Conservation (phyloP, 208 protist genomes). For the Trypanosoma theileri region DNA sequence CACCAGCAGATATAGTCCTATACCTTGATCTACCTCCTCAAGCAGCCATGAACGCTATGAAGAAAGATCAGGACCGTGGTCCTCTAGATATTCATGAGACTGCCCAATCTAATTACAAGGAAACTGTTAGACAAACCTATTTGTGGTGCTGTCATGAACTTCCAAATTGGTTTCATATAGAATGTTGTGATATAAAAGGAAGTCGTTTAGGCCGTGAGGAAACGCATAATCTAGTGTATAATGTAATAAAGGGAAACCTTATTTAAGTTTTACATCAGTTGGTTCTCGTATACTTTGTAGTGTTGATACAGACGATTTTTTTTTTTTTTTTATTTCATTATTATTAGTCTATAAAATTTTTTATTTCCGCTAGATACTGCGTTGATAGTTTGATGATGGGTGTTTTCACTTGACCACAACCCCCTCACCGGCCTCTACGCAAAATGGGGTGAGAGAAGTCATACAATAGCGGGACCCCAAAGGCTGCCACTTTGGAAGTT, state of each 20-base stretch:
- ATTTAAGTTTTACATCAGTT: not conserved
- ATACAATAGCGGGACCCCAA: too few relatives aligned
- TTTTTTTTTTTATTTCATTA: too few relatives aligned
- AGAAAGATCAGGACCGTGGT: constrained; percentile 59
- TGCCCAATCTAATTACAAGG: constrained; percentile 73
- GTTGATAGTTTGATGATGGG: too few relatives aligned
- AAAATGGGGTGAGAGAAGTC: not conserved
- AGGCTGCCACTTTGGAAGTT: too few relatives aligned
- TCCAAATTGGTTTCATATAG: constrained; percentile 52
- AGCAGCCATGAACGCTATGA: constrained; percentile 70
- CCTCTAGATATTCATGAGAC: constrained; percentile 92
- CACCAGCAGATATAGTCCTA: constrained; percentile 60
- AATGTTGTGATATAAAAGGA: constrained; percentile 44
- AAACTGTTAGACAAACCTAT: constrained; percentile 71
- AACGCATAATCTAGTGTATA: constrained; percentile 45
- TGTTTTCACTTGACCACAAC: not conserved
- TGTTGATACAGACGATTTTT: too few relatives aligned
- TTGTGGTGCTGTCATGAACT: constrained; percentile 81
- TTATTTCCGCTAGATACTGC: too few relatives aligned
- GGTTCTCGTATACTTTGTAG: too few relatives aligned
- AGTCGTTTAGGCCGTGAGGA: constrained; percentile 46
- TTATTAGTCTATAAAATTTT: too few relatives aligned
- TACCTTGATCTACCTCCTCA: constrained; percentile 86
- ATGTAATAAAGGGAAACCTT: constrained; percentile 1
- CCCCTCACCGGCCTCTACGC: too few relatives aligned